These are phyloP conservation scores for Saccharomycopsis javanensis DNA, from an alignment of 805 yeast species.

Conservation along the genomic window DNA sequence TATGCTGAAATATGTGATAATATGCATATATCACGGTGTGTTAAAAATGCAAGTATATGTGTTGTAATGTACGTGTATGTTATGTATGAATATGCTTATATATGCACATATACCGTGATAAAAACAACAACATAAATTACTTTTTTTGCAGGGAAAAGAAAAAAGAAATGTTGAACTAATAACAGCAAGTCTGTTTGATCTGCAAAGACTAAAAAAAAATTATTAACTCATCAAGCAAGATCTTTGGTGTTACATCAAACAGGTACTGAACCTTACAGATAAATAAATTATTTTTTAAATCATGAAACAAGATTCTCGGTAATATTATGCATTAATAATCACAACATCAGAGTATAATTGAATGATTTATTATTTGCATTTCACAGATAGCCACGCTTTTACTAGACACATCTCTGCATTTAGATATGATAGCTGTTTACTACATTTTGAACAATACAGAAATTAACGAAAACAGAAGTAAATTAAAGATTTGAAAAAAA, in stretches of 20 bases:
- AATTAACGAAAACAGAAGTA: too few relatives aligned
- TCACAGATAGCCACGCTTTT: neutral
- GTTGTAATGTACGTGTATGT: neutral
- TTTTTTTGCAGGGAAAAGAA: neutral
- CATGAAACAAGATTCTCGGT: neutral
- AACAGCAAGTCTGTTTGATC: neutral
- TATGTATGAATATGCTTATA: too few relatives aligned
- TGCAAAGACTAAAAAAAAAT: neutral
- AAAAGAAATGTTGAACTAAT: too few relatives aligned
- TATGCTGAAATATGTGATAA: too few relatives aligned
- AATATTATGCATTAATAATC: neutral
- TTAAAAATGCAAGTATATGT: neutral
- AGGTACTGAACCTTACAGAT: neutral
- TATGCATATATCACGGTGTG: too few relatives aligned
- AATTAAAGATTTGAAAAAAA: too few relatives aligned
- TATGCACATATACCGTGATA: neutral
- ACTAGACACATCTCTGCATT: neutral
- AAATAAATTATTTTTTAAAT: neutral
- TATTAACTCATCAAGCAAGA: neutral
- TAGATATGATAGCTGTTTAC: neutral
- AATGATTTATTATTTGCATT: neutral
- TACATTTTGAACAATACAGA: too few relatives aligned
- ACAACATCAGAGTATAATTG: neutral
- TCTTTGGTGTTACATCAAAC: neutral
- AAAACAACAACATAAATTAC: too few relatives aligned